Base-by-base conservation (phyloP, 2,329 filamentous ascomycete species). In the Chaetomium globosum region DNA sequence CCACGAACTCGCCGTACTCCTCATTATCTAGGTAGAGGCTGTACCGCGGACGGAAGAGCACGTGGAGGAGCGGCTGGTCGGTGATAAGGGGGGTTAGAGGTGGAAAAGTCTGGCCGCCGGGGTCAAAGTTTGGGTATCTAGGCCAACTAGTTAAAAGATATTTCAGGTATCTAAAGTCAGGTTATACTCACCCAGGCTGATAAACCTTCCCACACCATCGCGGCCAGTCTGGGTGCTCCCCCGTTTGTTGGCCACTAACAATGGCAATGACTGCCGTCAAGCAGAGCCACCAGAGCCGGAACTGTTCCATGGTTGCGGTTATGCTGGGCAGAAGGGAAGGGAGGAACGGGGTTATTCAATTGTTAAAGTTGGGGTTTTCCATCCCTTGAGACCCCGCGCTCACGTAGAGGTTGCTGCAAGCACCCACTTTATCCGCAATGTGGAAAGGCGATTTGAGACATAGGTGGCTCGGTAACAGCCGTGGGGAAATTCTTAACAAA, bases 171-270 rank as follows among this genome's bases (percentile, higher is more conserved):
- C 6, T 16, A 1, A 26, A 9, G n/a, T 28, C 33, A 10, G 19
- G 12, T n/a, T 16, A 26, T 39, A 67, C 65, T 43, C 72, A 81
- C 73, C 78, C 77, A 7, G 77, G 66, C 67, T 81, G 67, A 67
- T 82, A 82, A 4, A 78, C 80, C 61, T 82, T 82, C 21, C 80
- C 80, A 65, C 80, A 82, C 80, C 80, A 82, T 53, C 80, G 73
- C 13, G 77, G 77, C 79, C 78, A 80, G 55, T 80, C 79, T 0
- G 77, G 72, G 65, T 81, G 76, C 13, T 77, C 72, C 1, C 79
- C 79, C 1, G 79, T 80, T 49, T 77, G 74, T 49, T 75, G 74
- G 33, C 65, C 46, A 43, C 21, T 54, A 52, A 64, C 66, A 19
- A 23, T 36, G 23, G 53, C 9, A 21, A 66, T 31, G 54, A 54